These are phyloP conservation scores for Aphanomyces invadans DNA, from an alignment of 352 stramenopile species.

Conservation along the genomic window DNA sequence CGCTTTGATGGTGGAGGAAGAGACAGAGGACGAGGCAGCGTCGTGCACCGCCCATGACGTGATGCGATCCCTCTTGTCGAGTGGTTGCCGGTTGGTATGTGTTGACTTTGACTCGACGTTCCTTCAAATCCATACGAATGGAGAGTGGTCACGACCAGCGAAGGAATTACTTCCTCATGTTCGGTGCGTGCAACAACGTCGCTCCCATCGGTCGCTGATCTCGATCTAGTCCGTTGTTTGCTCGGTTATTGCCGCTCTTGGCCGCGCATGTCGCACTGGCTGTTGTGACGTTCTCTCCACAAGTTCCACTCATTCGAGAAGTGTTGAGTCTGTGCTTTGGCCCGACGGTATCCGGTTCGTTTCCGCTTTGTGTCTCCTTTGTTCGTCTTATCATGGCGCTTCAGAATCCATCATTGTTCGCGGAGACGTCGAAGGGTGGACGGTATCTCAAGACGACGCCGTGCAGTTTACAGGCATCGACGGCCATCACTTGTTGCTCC, in stretches of 20 bases:
- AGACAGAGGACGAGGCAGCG: not conserved
- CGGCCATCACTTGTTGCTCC: constrained; percentile 5
- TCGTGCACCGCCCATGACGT: not conserved
- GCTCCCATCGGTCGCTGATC: not conserved
- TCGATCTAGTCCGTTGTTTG: constrained; percentile 40
- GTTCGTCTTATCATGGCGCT: not conserved
- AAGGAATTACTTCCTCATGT: constrained; percentile 40
- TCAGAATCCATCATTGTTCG: constrained; percentile 43
- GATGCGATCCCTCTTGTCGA: constrained; percentile 31
- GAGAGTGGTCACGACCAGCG: constrained; percentile 40
- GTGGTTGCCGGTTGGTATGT: constrained; percentile 55
- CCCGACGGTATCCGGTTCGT: constrained; percentile 25
- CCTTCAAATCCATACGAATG: constrained; percentile 64
- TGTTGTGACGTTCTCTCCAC: constrained; percentile 76
- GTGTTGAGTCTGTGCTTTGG: constrained; percentile 52
- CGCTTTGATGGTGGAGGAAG: not conserved
- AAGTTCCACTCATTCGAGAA: constrained; percentile 51
- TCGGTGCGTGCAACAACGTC: constrained; percentile 26
- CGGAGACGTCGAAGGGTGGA: constrained; percentile 55
- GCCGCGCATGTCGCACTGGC: constrained; percentile 43
- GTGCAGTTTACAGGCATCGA: constrained; percentile 33
- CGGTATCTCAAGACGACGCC: constrained; percentile 38
- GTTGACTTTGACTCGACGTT: constrained; percentile 83
- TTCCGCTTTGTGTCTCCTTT: not conserved
- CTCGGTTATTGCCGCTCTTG: constrained; percentile 46